Percentiles rank a stretch among this genome's conserved stretches.
phyloP scores from a whole-genome alignment of 768 basidiomycete species.

The Mrakia hoshinonis region DNA sequence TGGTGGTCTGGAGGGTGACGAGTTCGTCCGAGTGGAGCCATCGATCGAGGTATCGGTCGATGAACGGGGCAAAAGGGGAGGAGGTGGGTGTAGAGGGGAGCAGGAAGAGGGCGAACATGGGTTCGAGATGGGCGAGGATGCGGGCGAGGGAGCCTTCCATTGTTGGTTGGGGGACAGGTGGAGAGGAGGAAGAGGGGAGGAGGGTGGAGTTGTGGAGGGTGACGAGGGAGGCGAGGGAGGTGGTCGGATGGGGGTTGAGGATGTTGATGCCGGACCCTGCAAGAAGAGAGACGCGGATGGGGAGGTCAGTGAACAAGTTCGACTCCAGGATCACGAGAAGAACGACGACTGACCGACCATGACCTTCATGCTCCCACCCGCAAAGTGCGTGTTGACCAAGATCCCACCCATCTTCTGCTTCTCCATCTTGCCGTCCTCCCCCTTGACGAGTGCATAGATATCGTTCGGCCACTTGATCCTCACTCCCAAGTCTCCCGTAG shows the following conservation, averaged over 20 bases:
- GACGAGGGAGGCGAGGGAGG: constrained; percentile 66
- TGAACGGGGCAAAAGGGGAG: constrained; percentile 74
- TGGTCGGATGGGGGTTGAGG: constrained; percentile 68
- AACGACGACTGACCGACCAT: constrained; percentile 58
- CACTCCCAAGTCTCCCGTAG: constrained; percentile 52
- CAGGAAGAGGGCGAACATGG: constrained; percentile 70
- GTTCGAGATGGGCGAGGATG: constrained; percentile 69
- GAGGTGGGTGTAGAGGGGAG: no score
- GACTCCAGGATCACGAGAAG: neutral
- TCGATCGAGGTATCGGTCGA: constrained; percentile 64
- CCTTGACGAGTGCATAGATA: constrained; percentile 57
- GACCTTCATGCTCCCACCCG: constrained; percentile 59
- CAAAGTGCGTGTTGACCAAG: constrained; percentile 76
- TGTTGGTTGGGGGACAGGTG: no score
- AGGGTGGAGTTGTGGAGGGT: constrained; percentile 38
- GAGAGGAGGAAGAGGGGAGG: no score
- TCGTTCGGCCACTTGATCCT: constrained; percentile 98
- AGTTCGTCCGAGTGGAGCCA: constrained; percentile 92
- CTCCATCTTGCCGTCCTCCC: constrained; percentile 48
- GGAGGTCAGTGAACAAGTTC: neutral
- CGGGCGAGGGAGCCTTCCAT: constrained; percentile 67
- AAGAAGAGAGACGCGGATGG: neutral
- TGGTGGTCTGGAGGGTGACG: constrained; percentile 69
- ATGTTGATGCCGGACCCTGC: constrained; percentile 84
- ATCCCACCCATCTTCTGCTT: constrained; percentile 76